Percentiles rank a stretch among this genome's conserved stretches.
Conservation (phyloP, 2,329 filamentous ascomycete genomes). For the Lomentospora prolificans region DNA sequence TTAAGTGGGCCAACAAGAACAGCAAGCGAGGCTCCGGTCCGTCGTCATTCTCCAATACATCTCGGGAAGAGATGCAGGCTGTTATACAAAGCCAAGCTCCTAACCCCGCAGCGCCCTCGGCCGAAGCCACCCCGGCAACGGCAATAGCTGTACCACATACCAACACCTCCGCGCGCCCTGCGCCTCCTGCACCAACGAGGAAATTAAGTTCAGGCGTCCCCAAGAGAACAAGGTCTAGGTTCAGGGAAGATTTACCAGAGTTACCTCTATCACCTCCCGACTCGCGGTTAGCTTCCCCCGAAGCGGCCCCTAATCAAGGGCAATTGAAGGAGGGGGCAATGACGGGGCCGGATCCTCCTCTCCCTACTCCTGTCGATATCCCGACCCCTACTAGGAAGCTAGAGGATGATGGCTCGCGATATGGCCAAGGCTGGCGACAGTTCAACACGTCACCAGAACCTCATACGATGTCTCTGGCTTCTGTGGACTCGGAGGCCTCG, state of each 20-base stretch:
- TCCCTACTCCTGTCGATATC: background rate
- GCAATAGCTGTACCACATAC: background rate
- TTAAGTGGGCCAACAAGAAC: slow-evolving; percentile 54
- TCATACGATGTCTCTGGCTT: slow-evolving; percentile 79
- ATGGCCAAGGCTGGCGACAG: background rate
- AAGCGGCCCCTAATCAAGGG: slow-evolving; percentile 33
- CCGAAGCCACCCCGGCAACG: background rate
- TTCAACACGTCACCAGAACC: slow-evolving; percentile 39
- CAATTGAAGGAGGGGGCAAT: background rate
- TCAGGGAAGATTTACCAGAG: slow-evolving; percentile 85
- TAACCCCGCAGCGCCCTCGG: background rate
- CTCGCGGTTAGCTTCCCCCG: slow-evolving; percentile 70
- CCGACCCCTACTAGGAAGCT: background rate
- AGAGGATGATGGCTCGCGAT: background rate
- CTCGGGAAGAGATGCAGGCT: slow-evolving; percentile 69
- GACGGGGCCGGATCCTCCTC: background rate
- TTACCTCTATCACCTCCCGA: slow-evolving; percentile 76
- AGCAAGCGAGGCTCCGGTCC: slow-evolving; percentile 46
- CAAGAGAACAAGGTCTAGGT: slow-evolving; percentile 78
- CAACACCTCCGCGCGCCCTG: background rate
- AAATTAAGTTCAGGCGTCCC: slow-evolving; percentile 40
- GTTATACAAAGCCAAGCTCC: slow-evolving; percentile 11
- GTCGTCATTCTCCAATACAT: slow-evolving; percentile 86
- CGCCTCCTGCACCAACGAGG: slow-evolving; percentile 16
- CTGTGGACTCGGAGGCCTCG: slow-evolving; percentile 88